Conservation (phyloP, 805 yeast genomes). For the Candida vartiovaarae region DNA sequence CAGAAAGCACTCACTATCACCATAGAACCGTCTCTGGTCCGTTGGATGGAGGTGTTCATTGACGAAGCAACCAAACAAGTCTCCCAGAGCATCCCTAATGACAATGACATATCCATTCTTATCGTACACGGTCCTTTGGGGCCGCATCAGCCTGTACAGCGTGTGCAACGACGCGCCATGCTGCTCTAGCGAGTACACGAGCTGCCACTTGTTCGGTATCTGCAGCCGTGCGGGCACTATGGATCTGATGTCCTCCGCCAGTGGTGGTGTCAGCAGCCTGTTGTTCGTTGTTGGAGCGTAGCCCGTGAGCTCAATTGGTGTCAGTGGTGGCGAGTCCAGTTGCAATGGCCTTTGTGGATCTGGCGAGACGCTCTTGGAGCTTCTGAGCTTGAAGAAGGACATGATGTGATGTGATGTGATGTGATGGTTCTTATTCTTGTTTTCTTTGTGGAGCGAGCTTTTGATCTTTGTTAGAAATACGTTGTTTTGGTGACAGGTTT, state of each 20-base stretch:
- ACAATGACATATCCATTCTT: conserved; percentile 69
- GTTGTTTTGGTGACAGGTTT: no score
- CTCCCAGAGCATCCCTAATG: conserved; percentile 56
- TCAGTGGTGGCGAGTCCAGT: conserved; percentile 33
- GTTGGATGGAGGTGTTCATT: conserved; percentile 69
- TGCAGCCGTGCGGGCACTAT: conserved; percentile 77
- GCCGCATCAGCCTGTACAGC: conserved; percentile 51
- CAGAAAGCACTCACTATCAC: conserved; percentile 92
- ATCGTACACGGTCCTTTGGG: conserved; percentile 31
- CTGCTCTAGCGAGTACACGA: conserved; percentile 82
- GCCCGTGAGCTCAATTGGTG: conserved; percentile 54
- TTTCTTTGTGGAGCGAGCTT: no score
- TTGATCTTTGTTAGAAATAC: no score
- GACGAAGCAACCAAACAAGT: conserved; percentile 70
- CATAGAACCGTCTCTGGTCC: conserved; percentile 71
- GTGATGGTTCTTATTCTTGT: no score
- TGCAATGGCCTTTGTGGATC: neutral
- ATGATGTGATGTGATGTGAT: no score
- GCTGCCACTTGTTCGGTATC: conserved; percentile 67
- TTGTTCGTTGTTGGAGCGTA: conserved; percentile 52
- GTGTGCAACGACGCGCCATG: conserved; percentile 86
- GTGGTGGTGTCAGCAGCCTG: conserved; percentile 46
- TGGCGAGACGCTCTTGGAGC: neutral
- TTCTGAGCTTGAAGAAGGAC: neutral
- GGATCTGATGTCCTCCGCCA: conserved; percentile 69